A percentile compares a stretch with the other conserved stretches of the same genome.
Conservation (phyloP, 192 early-diverging fungal species). For the Backusella liffmaniae region DNA sequence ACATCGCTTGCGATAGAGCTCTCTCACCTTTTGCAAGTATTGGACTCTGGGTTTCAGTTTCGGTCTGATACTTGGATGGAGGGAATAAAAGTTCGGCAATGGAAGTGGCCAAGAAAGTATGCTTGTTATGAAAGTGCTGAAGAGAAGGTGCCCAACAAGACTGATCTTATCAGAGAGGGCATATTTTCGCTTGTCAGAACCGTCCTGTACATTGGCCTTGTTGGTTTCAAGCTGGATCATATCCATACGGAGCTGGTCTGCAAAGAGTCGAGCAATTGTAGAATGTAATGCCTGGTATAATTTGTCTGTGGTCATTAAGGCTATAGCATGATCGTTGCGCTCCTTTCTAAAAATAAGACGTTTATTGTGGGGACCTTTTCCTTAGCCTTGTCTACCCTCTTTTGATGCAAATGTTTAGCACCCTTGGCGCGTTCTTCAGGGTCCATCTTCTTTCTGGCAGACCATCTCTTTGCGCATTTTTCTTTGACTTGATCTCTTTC, state of each 20-base stretch:
- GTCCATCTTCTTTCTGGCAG: not conserved
- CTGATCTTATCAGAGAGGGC: conserved; percentile 8
- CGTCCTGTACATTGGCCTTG: not conserved
- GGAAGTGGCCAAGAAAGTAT: conserved; percentile 38
- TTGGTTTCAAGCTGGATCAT: not conserved
- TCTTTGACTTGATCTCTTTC: too few relatives aligned
- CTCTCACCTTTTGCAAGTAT: conserved; percentile 36
- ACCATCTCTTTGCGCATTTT: not conserved
- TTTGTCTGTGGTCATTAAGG: conserved; percentile 19
- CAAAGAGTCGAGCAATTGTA: conserved; percentile 38
- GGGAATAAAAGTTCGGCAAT: conserved; percentile 42
- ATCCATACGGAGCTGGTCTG: conserved; percentile 26
- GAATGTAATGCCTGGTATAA: conserved; percentile 38
- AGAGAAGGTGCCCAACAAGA: conserved; percentile 44
- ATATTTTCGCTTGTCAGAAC: not conserved
- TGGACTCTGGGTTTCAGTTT: conserved; percentile 20
- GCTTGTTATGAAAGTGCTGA: conserved; percentile 32
- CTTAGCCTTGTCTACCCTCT: not conserved
- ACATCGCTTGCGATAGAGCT: conserved; percentile 36
- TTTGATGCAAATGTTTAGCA: not conserved
- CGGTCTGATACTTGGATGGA: not conserved
- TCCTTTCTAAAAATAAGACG: conserved; percentile 5
- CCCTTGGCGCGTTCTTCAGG: not conserved
- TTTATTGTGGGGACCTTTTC: not conserved
- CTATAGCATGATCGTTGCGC: conserved; percentile 20